phyloP scores from a whole-genome alignment of 306 rosid species.

The Malus asiatica region DNA sequence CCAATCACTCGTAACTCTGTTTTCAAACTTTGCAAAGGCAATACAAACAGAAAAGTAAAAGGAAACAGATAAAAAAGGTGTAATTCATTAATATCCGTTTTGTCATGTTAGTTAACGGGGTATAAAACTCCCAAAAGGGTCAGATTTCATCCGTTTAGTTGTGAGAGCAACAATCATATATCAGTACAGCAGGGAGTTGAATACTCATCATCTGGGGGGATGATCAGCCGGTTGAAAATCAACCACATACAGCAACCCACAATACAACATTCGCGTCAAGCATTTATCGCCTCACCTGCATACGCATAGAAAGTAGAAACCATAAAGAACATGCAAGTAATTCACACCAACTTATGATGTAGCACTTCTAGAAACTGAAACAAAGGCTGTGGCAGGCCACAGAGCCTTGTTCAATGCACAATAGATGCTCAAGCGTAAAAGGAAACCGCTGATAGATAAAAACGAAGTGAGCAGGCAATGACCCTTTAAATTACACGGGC shows the following conservation, averaged over 20 bases:
- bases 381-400: neutral
- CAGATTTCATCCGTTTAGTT: slow-evolving; percentile 20
- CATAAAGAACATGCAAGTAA: neutral
- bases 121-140: neutral
- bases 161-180: slow-evolving; percentile 11
- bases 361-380: neutral
- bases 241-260: slow-evolving; percentile 26
- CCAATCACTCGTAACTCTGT: neutral
- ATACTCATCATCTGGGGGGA: slow-evolving; percentile 4
- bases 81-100: slow-evolving; percentile 6
- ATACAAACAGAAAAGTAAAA: neutral
- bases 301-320: neutral
- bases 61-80: neutral
- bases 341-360: neutral
- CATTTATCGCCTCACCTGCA: slow-evolving; percentile 28
- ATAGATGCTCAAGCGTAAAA: neutral
- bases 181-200: slow-evolving; percentile 15
- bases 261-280: slow-evolving; percentile 1
- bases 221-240: slow-evolving; percentile 13
- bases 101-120: neutral
- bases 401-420: neutral
- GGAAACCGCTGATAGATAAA: neutral
- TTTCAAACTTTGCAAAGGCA: neutral
- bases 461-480: neutral
- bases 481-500: neutral